Evolutionary conservation across 2,329 filamentous ascomycete genomes (phyloP).

Genomic region (Trichoderma sp.): DNA sequence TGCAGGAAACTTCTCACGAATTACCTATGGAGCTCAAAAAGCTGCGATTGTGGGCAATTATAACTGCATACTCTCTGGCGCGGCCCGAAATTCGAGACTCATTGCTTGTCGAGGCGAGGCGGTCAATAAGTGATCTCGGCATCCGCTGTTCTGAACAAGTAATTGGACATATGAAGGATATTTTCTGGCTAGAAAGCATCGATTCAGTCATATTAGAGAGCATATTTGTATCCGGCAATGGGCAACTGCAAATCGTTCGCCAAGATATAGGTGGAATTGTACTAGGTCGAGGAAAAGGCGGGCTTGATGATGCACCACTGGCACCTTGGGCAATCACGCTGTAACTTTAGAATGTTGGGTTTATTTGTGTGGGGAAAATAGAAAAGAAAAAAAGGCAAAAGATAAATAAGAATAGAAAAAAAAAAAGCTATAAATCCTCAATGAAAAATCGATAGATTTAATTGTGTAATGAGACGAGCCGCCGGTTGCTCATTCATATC

Average conservation of each 20-base stretch:
- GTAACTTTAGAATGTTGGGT: no score
- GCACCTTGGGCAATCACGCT: no score
- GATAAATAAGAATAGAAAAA: background rate
- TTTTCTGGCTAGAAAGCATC: background rate
- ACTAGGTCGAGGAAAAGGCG: no score
- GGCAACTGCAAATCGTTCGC: no score
- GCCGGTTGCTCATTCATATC: background rate
- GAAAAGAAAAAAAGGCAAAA: background rate
- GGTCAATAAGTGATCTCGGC: background rate
- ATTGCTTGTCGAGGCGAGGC: background rate
- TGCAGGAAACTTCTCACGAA: background rate
- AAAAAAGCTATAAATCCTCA: background rate
- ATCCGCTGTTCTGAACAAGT: background rate
- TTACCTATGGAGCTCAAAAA: background rate
- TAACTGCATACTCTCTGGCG: background rate
- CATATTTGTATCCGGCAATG: background rate
- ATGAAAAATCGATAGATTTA: background rate
- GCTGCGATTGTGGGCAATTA: constrained; percentile 10
- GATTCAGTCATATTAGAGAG: background rate
- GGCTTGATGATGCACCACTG: no score
- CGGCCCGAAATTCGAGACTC: background rate
- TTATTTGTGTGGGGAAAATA: background rate
- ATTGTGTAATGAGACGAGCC: background rate
- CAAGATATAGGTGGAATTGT: no score
- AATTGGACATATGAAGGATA: background rate